Percentiles rank a stretch among this genome's conserved stretches.
Conservation (phyloP, 305 asterid species). For the Solanum hybrid region DNA sequence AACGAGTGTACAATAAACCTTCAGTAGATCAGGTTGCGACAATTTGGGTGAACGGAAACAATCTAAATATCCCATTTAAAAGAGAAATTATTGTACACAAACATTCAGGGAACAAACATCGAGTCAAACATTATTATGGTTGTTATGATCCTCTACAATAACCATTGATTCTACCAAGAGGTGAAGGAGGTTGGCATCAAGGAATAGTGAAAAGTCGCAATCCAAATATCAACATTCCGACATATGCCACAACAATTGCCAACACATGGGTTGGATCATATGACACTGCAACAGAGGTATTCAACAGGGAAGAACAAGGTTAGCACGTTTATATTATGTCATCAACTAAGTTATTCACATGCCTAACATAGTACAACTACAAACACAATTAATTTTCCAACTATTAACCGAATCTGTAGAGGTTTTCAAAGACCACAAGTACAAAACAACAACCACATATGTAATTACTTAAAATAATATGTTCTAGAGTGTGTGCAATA, state of each 20-base stretch:
- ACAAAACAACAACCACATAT: too few relatives aligned
- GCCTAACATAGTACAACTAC: too few relatives aligned
- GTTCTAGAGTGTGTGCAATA: too few relatives aligned
- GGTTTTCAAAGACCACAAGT: too few relatives aligned
- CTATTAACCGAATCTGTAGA: too few relatives aligned
- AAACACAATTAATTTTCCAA: too few relatives aligned
- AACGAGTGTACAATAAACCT: not conserved
- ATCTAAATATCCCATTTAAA: not conserved
- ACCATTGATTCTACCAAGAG: not conserved
- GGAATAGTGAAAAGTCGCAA: not conserved
- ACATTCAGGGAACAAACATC: not conserved
- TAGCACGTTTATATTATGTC: too few relatives aligned
- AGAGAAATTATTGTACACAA: not conserved
- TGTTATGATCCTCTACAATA: not conserved
- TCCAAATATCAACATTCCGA: not conserved
- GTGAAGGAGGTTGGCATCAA: not conserved
- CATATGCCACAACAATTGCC: not conserved
- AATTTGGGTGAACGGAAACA: not conserved
- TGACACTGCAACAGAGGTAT: not conserved
- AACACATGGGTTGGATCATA: not conserved
- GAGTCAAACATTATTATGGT: too few relatives aligned
- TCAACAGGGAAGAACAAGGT: too few relatives aligned
- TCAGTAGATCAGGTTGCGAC: not conserved
- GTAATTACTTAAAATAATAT: too few relatives aligned
- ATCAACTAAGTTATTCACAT: too few relatives aligned